A percentile compares a stretch with the other conserved stretches of the same genome.
Evolutionary conservation across 2,329 filamentous ascomycete species (phyloP).

Genomic region (Pseudogymnoascus sp.): DNA sequence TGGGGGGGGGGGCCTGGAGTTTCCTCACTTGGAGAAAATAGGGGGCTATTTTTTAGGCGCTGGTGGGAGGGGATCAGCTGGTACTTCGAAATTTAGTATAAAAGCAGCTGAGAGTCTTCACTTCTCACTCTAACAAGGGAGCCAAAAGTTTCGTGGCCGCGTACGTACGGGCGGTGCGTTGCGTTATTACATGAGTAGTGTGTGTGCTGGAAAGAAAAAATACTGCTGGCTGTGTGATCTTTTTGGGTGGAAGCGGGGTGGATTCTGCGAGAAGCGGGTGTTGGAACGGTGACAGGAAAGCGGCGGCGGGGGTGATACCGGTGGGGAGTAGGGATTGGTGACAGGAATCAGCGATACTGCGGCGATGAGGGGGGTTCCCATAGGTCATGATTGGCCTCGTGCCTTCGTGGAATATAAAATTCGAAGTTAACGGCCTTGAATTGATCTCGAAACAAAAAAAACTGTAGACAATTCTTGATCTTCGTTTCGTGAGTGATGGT

Average conservation of each 20-base stretch:
- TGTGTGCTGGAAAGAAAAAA: neutral
- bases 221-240: neutral
- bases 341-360: too few relatives aligned
- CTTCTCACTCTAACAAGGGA: neutral
- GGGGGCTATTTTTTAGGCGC: neutral
- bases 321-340: too few relatives aligned
- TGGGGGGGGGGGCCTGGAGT: neutral
- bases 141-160: neutral
- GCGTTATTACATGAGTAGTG: neutral
- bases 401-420: too few relatives aligned
- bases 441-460: too few relatives aligned
- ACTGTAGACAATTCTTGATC: too few relatives aligned
- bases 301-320: too few relatives aligned
- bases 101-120: neutral
- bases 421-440: too few relatives aligned
- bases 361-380: too few relatives aligned
- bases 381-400: too few relatives aligned
- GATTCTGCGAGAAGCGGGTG: neutral
- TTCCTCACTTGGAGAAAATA: neutral
- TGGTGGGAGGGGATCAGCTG: neutral
- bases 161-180: neutral
- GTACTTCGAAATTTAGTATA: neutral
- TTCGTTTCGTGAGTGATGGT: too few relatives aligned
- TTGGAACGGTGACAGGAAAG: neutral
- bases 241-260: neutral